Evolutionary conservation across 331 rosid genomes (phyloP).

Genomic region (Rhamnella rubrinervis): DNA sequence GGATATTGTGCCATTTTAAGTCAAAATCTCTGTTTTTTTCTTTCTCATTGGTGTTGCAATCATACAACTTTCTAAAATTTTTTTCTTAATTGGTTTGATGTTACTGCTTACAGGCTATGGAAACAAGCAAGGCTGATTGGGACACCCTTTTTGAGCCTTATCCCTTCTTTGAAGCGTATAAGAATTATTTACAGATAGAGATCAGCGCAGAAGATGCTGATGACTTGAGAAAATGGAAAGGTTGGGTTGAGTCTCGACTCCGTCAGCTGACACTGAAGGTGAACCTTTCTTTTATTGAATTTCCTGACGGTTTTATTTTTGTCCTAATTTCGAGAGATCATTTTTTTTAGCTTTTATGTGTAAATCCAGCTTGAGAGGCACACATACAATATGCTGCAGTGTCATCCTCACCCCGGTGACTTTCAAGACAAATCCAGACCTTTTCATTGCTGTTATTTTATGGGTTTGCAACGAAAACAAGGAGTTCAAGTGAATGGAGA

Average conservation of each 20-base stretch:
- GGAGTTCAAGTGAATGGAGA: conserved; percentile 68
- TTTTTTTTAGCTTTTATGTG: conserved; percentile 8
- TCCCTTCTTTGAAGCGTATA: conserved; percentile 85
- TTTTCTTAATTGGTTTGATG: conserved; percentile 18
- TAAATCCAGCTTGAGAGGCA: conserved; percentile 75
- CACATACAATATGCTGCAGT: conserved; percentile 76
- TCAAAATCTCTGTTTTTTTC: neutral
- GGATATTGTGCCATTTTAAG: neutral
- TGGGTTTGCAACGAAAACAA: conserved; percentile 94
- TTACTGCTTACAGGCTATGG: conserved; percentile 73
- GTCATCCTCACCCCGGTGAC: conserved; percentile 93
- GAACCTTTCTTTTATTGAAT: conserved; percentile 8
- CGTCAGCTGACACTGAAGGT: conserved; percentile 93
- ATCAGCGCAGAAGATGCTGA: conserved; percentile 71
- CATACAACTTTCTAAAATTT: neutral
- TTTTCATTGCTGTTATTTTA: conserved; percentile 76
- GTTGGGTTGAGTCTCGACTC: conserved; percentile 99
- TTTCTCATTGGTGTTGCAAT: neutral
- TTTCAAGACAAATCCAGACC: conserved; percentile 77
- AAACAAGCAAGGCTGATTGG: conserved; percentile 78
- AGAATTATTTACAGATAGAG: conserved; percentile 85
- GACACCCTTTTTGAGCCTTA: conserved; percentile 87
- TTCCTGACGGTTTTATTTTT: neutral
- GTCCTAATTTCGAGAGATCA: conserved; percentile 9
- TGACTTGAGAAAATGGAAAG: conserved; percentile 91